Evolutionary conservation across 345 rosid species (phyloP).

Genomic region (Camelina laxa): DNA sequence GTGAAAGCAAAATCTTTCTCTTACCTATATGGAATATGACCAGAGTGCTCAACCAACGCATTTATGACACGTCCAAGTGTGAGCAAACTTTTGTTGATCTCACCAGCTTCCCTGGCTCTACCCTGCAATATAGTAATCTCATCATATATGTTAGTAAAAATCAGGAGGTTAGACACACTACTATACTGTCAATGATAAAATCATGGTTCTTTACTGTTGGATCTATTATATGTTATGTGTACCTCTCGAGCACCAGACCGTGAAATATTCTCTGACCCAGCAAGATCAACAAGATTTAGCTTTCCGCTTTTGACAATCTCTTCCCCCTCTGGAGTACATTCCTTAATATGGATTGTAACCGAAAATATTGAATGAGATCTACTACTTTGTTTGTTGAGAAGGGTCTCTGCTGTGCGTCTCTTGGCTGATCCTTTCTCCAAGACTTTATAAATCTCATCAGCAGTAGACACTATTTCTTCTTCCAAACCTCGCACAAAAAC

Average conservation of each 20-base stretch:
- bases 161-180: background rate
- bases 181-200: background rate
- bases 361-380: conserved; percentile 98
- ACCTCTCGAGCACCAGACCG: conserved; percentile 99
- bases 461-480: conserved; percentile 94
- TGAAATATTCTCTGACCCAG: conserved; percentile 99
- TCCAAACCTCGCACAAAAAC: conserved; percentile 95
- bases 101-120: conserved; percentile 99
- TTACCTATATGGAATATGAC: conserved; percentile 96
- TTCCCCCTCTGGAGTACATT: conserved; percentile 98
- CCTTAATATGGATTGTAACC: conserved; percentile 96
- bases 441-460: conserved; percentile 95
- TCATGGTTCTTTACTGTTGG: conserved; percentile 4
- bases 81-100: conserved; percentile 98
- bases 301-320: conserved; percentile 99
- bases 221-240: conserved; percentile 13
- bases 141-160: conserved; percentile 26
- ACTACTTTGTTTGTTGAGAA: conserved; percentile 98
- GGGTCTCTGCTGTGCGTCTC: conserved; percentile 98
- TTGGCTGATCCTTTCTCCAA: conserved; percentile 98
- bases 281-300: conserved; percentile 98
- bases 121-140: conserved; percentile 65
- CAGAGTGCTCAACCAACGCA: conserved; percentile 97
- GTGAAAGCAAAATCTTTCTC: conserved; percentile 7
- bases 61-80: conserved; percentile 97